A percentile compares a stretch with the other conserved stretches of the same genome.
phyloP scores from a whole-genome alignment of 2,329 filamentous ascomycete genomes.

The Sporothrix brunneoviolacea region DNA sequence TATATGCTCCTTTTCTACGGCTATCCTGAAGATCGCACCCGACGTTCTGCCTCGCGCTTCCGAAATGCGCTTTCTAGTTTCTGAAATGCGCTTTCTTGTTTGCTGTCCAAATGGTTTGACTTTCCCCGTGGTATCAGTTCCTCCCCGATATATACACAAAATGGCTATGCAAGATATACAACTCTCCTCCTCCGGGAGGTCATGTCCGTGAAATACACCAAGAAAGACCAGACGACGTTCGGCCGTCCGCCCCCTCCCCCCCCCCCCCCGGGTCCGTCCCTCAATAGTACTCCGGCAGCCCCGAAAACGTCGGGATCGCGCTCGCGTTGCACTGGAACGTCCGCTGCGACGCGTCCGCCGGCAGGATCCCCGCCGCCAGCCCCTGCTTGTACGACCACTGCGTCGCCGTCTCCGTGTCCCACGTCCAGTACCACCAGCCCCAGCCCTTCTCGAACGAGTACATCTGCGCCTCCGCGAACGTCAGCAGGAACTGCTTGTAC shows the following conservation, averaged over 20 bases:
- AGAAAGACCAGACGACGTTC: constrained; percentile 17
- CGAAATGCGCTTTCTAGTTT: too few species aligned
- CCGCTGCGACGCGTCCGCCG: constrained; percentile 62
- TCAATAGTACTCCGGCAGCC: constrained; percentile 46
- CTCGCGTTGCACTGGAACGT: constrained; percentile 59
- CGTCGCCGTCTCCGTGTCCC: constrained; percentile 66
- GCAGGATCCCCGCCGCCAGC: constrained; percentile 70
- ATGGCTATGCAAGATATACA: not conserved
- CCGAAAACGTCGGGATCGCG: constrained; percentile 48
- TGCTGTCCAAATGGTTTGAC: too few species aligned
- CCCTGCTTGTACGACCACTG: constrained; percentile 93
- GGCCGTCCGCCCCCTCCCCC: not conserved
- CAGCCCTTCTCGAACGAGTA: constrained; percentile 83
- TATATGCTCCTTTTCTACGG: too few species aligned
- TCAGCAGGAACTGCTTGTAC: constrained; percentile 81
- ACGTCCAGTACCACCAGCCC: constrained; percentile 99
- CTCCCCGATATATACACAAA: too few species aligned
- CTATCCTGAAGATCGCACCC: too few species aligned
- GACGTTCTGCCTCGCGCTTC: too few species aligned
- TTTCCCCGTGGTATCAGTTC: too few species aligned
- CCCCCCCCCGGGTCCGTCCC: not conserved
- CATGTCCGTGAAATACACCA: too few species aligned
- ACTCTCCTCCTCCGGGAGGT: too few species aligned
- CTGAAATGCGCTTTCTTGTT: too few species aligned
- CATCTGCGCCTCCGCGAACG: constrained; percentile 97